Conservation (phyloP, 2,329 filamentous ascomycete genomes). For the Sporothrix globosa region DNA sequence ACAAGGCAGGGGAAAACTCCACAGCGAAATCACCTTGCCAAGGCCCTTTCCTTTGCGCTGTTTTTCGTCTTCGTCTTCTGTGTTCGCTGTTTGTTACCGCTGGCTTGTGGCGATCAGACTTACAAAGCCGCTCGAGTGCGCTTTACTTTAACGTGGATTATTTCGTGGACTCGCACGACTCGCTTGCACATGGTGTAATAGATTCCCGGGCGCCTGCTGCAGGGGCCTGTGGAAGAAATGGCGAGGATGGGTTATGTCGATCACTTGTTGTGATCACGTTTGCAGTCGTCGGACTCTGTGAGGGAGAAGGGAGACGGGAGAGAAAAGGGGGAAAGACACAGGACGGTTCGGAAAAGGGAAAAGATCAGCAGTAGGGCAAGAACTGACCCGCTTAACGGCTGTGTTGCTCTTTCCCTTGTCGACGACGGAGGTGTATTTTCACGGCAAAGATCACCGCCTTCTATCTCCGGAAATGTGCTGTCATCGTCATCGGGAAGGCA, state of each 20-base stretch:
- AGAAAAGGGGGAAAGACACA: slow-evolving; percentile 17
- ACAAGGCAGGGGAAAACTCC: background rate
- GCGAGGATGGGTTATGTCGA: background rate
- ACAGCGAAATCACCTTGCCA: background rate
- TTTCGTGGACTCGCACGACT: no score
- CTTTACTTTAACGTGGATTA: no score
- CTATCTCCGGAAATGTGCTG: slow-evolving; percentile 8
- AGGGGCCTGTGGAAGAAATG: slow-evolving; percentile 14
- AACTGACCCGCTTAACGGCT: background rate
- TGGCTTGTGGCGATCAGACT: no score
- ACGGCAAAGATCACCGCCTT: slow-evolving; percentile 2
- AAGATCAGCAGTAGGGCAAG: slow-evolving; percentile 16
- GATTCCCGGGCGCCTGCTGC: background rate
- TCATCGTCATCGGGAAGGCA: background rate
- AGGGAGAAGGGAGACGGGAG: slow-evolving; percentile 21
- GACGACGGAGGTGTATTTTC: background rate
- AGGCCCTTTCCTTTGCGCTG: background rate
- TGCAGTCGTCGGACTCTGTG: background rate
- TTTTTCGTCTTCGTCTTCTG: background rate
- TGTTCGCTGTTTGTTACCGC: background rate
- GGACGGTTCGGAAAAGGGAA: background rate
- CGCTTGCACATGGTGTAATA: no score
- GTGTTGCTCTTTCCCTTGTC: slow-evolving; percentile 12
- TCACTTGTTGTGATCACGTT: background rate
- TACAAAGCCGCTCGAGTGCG: no score